A percentile compares a stretch with the other conserved stretches of the same genome.
Evolutionary conservation across 768 basidiomycete genomes (phyloP).

Genomic region (Nidula microcarpa): DNA sequence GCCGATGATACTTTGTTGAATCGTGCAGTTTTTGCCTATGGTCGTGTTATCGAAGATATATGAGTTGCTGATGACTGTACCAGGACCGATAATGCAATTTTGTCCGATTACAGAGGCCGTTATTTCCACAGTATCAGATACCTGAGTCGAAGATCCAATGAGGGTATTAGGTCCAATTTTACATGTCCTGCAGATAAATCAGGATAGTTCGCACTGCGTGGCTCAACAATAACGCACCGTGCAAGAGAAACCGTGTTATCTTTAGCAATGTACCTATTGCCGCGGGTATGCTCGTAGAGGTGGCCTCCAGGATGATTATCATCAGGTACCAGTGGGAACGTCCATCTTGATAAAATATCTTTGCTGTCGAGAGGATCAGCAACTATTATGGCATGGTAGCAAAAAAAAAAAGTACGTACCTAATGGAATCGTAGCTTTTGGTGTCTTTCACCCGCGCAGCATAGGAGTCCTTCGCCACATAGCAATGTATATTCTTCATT

Average conservation of each 20-base stretch:
- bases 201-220: not conserved
- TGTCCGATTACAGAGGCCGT: conserved; percentile 75
- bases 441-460: conserved; percentile 93
- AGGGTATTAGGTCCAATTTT: conserved; percentile 79
- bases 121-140: conserved; percentile 67
- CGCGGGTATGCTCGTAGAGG: conserved; percentile 80
- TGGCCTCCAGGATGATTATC: conserved; percentile 85
- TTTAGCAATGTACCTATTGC: conserved; percentile 86
- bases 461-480: conserved; percentile 85
- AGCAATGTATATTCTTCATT: conserved; percentile 92
- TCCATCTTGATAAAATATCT: conserved; percentile 91
- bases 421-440: conserved; percentile 85
- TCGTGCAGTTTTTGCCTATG: conserved; percentile 66
- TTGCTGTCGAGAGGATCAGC: conserved; percentile 51
- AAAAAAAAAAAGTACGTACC: conserved; percentile 36
- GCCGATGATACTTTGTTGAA: conserved; percentile 82
- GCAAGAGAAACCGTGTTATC: conserved; percentile 76
- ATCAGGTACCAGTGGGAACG: conserved; percentile 94
- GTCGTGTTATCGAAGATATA: conserved; percentile 81
- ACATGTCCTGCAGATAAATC: conserved; percentile 56
- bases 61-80: conserved; percentile 65
- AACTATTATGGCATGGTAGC: conserved; percentile 1
- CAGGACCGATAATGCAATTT: conserved; percentile 69
- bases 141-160: conserved; percentile 73
- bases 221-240: conserved; percentile 45